phyloP scores from a whole-genome alignment of 805 yeast species.

The Suhomyces canberraensis region DNA sequence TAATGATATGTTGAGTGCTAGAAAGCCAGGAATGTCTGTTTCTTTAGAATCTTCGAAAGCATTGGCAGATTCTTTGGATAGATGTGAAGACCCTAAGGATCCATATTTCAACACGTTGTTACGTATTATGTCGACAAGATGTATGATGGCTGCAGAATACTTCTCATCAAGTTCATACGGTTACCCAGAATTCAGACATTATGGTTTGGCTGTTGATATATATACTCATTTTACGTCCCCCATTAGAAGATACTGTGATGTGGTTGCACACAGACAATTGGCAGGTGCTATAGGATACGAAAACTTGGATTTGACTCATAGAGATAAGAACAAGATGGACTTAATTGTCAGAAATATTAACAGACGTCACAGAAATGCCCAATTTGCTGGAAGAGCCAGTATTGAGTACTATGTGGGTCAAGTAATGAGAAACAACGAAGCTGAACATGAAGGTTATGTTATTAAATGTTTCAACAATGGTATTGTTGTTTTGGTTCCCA shows the following conservation, averaged over 20 bases:
- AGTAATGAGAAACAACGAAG: slow-evolving; percentile 83
- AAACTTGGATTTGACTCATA: slow-evolving; percentile 70
- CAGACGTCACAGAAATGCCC: slow-evolving; percentile 94
- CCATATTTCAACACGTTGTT: slow-evolving; percentile 89
- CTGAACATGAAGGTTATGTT: slow-evolving; percentile 82
- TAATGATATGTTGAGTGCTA: slow-evolving; percentile 81
- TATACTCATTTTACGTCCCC: slow-evolving; percentile 99
- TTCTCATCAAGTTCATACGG: slow-evolving; percentile 88
- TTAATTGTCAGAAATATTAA: slow-evolving; percentile 84
- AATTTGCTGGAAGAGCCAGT: slow-evolving; percentile 97
- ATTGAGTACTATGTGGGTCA: slow-evolving; percentile 98
- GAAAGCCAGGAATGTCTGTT: slow-evolving; percentile 66
- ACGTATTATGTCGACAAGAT: slow-evolving; percentile 95
- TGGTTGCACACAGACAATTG: slow-evolving; percentile 93
- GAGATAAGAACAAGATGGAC: slow-evolving; percentile 90
- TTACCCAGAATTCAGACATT: slow-evolving; percentile 90
- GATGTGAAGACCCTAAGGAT: slow-evolving; percentile 78
- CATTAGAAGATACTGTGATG: slow-evolving; percentile 95
- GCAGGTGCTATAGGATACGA: slow-evolving; percentile 99
- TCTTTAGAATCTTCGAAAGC: slow-evolving; percentile 85
- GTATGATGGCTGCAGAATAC: slow-evolving; percentile 99
- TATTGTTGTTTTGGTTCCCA: slow-evolving; percentile 90
- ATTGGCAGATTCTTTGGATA: slow-evolving; percentile 88
- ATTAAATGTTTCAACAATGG: slow-evolving; percentile 94
- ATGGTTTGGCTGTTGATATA: slow-evolving; percentile 95